phyloP scores from a whole-genome alignment of 2,329 filamentous ascomycete species.

The Sporothrix globosa region DNA sequence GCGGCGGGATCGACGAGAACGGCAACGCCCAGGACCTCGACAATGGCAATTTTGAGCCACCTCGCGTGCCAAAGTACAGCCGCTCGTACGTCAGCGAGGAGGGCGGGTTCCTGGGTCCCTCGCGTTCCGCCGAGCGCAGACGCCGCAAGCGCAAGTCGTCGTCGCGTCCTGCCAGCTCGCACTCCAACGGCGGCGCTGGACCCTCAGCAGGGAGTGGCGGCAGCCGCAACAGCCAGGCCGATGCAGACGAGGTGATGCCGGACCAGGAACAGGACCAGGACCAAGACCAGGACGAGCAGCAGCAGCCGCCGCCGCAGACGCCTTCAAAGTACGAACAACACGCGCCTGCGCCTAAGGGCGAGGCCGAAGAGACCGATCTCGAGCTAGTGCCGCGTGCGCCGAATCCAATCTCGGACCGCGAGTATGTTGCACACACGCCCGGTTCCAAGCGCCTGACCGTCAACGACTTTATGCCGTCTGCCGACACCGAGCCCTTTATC shows the following conservation, averaged over 20 bases:
- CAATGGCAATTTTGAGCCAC: constrained; percentile 31
- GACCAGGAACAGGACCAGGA: constrained; percentile 35
- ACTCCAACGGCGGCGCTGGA: not conserved
- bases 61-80: constrained; percentile 53
- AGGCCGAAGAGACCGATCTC: not conserved
- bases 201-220: not conserved
- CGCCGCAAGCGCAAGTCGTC: constrained; percentile 2
- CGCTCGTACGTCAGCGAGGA: constrained; percentile 71
- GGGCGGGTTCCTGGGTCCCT: constrained; percentile 68
- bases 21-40: constrained; percentile 53
- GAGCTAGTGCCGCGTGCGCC: constrained; percentile 33
- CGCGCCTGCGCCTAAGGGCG: constrained; percentile 23
- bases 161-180: constrained; percentile 18
- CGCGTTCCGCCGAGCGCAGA: not conserved
- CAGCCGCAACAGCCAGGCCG: not conserved
- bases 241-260: not conserved
- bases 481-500: constrained; percentile 65
- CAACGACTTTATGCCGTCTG: constrained; percentile 62
- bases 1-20: constrained; percentile 50
- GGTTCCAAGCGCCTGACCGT: constrained; percentile 64
- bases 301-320: constrained; percentile 9
- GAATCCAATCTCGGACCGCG: constrained; percentile 53
- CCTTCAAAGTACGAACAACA: not conserved
- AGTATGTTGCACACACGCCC: constrained; percentile 64
- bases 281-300: not conserved